phyloP scores from a whole-genome alignment of 306 rosid genomes.

The Mimosa pudica region DNA sequence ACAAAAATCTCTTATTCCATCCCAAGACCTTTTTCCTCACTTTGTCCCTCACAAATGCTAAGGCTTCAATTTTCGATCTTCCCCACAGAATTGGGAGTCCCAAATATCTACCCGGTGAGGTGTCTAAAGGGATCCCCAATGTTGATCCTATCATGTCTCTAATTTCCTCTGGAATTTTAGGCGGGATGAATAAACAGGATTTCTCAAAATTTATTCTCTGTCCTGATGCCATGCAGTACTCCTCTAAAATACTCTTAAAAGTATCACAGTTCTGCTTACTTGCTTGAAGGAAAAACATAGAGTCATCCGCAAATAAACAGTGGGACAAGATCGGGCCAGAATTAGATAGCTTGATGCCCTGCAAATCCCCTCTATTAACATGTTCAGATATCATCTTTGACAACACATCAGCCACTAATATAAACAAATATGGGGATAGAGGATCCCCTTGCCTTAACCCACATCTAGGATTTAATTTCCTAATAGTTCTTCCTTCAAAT shows the following conservation, averaged over 20 bases:
- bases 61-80: background rate
- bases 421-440: background rate
- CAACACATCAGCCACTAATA: background rate
- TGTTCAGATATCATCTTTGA: background rate
- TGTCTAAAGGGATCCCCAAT: too few species aligned
- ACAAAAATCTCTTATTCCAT: background rate
- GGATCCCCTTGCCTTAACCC: background rate
- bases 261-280: background rate
- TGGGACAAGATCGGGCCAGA: background rate
- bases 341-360: background rate
- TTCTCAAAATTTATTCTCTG: background rate
- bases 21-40: background rate
- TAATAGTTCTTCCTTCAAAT: background rate
- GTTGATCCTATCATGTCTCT: background rate
- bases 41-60: background rate
- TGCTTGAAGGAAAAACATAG: background rate
- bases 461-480: background rate
- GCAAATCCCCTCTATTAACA: background rate
- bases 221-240: background rate
- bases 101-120: background rate
- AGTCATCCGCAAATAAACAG: background rate
- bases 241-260: background rate
- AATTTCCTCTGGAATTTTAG: background rate
- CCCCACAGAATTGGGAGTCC: background rate
- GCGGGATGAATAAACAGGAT: background rate